phyloP scores from a whole-genome alignment of 129 eudicot species.

The Ambrosia artemisiifolia region DNA sequence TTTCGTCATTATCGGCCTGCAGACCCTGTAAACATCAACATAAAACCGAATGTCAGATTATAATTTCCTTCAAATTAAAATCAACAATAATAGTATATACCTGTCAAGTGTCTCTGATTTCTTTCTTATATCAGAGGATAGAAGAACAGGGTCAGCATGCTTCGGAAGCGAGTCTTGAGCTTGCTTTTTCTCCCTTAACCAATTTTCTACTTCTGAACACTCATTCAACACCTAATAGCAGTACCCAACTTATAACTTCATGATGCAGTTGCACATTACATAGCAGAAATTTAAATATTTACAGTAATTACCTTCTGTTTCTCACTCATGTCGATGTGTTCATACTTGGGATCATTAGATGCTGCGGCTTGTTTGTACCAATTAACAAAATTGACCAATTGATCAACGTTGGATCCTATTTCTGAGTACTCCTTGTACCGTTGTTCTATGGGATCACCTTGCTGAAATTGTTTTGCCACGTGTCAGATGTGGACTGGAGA shows the following conservation, averaged over 20 bases:
- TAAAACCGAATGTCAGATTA: not conserved
- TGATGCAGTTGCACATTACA: not conserved
- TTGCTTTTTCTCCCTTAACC: constrained; percentile 81
- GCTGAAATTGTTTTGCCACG: constrained; percentile 34
- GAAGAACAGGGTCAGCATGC: constrained; percentile 59
- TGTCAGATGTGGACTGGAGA: not conserved
- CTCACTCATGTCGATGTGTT: constrained; percentile 69
- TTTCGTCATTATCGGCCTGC: constrained; percentile 74
- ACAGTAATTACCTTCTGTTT: constrained; percentile 59
- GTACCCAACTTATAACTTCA: not conserved
- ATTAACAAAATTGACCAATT: constrained; percentile 40
- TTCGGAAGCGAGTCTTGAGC: constrained; percentile 74
- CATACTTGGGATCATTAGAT: constrained; percentile 68
- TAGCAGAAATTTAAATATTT: not conserved
- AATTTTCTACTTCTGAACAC: constrained; percentile 79
- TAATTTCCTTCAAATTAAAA: not conserved
- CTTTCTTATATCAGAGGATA: constrained; percentile 68
- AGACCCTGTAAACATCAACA: constrained; percentile 38
- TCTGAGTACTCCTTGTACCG: constrained; percentile 73
- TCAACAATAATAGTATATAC: constrained; percentile 27
- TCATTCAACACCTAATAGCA: constrained; percentile 57
- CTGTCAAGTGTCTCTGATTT: constrained; percentile 79
- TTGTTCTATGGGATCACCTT: constrained; percentile 80
- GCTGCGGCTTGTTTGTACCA: constrained; percentile 69
- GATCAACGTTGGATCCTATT: constrained; percentile 57